Conservation (phyloP, 2,329 filamentous ascomycete species). For the Fusarium napiforme region DNA sequence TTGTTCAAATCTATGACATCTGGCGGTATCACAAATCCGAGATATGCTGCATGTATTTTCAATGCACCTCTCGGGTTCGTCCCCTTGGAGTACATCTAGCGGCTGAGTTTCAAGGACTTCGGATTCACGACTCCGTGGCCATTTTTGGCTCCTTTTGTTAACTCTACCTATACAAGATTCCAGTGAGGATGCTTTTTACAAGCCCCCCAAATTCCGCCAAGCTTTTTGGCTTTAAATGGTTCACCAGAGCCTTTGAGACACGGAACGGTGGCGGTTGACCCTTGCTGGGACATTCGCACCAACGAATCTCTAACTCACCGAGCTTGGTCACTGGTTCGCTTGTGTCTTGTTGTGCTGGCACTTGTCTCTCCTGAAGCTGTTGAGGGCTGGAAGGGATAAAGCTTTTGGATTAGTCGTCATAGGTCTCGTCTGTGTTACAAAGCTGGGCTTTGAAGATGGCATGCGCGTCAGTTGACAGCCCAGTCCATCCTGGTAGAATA, state of each 20-base stretch:
- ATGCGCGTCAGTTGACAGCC: constrained; percentile 26
- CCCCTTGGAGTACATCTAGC: constrained; percentile 13
- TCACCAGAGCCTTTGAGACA: constrained; percentile 25
- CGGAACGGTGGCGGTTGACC: constrained; percentile 37
- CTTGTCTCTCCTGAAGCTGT: constrained; percentile 28
- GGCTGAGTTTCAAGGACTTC: constrained; percentile 20
- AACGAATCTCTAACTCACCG: constrained; percentile 39
- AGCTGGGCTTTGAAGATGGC: constrained; percentile 27
- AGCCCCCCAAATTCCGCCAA: constrained; percentile 30
- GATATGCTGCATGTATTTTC: constrained; percentile 28
- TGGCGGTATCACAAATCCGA: constrained; percentile 30
- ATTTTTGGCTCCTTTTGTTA: constrained; percentile 6
- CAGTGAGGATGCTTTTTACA: background rate
- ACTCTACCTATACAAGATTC: constrained; percentile 10
- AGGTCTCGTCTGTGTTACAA: constrained; percentile 9
- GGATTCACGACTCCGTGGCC: constrained; percentile 33
- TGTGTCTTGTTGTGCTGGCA: constrained; percentile 23
- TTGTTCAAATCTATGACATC: constrained; percentile 17
- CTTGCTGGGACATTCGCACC: constrained; percentile 21
- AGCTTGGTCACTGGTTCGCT: constrained; percentile 20
- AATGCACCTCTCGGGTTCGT: constrained; percentile 36
- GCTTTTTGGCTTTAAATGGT: constrained; percentile 15
- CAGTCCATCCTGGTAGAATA: constrained; percentile 9
- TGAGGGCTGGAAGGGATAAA: constrained; percentile 14
- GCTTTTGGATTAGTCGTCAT: constrained; percentile 26